Evolutionary conservation across 2,329 filamentous ascomycete species (phyloP).

Genomic region (Lasiodiplodia hormozganensis): DNA sequence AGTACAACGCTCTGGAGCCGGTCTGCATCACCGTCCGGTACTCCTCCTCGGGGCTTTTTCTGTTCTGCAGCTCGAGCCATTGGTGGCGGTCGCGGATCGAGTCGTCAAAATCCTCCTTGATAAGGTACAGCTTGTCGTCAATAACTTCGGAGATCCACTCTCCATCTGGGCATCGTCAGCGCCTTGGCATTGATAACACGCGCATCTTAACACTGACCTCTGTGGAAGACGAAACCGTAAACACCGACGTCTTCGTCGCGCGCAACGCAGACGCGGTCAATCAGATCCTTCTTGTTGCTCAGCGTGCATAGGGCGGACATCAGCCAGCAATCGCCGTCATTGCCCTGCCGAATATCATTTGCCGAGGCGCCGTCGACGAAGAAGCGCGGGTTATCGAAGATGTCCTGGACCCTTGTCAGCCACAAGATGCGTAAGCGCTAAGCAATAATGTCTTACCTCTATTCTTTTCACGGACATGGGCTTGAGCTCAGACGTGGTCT

Average conservation of each 20-base stretch:
- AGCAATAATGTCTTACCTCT: conserved; percentile 46
- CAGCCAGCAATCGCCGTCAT: conserved; percentile 84
- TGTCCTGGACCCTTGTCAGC: conserved; percentile 65
- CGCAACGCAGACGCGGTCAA: conserved; percentile 76
- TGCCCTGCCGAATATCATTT: conserved; percentile 79
- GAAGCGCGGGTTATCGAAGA: conserved; percentile 78
- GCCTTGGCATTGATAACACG: conserved; percentile 8
- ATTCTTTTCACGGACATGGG: conserved; percentile 80
- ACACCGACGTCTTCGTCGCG: conserved; percentile 76
- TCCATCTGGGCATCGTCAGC: conserved; percentile 37
- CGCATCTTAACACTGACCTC: conserved; percentile 49
- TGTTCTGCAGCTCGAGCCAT: conserved; percentile 68
- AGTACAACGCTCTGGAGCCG: conserved; percentile 78
- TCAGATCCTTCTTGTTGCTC: conserved; percentile 72
- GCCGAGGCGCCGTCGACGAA: conserved; percentile 77
- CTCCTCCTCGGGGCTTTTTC: conserved; percentile 68
- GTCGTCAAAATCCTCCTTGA: conserved; percentile 79
- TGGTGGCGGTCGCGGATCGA: conserved; percentile 73
- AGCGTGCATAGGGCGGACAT: conserved; percentile 80
- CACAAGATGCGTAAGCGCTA: conserved; percentile 9
- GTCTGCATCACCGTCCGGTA: conserved; percentile 75
- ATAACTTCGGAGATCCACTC: conserved; percentile 87
- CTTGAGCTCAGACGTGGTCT: conserved; percentile 47
- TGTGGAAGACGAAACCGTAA: conserved; percentile 84
- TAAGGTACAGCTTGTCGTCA: conserved; percentile 87